Percentiles rank a stretch among this genome's conserved stretches.
Conservation (phyloP, 2,329 filamentous ascomycete species). For the Fusarium buharicum region DNA sequence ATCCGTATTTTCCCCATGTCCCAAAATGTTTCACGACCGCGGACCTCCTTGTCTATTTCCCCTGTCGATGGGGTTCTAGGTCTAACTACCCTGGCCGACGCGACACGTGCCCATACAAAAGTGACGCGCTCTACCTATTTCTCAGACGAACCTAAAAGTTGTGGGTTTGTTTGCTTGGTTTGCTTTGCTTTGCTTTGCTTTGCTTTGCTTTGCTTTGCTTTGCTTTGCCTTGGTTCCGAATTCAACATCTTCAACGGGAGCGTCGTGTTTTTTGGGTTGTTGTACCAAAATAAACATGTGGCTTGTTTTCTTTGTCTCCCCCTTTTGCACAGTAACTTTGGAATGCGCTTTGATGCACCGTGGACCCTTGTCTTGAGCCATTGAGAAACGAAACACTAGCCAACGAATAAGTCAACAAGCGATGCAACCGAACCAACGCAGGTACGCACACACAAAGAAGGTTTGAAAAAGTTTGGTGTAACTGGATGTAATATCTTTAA, state of each 20-base stretch:
- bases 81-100: conserved; percentile 3
- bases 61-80: not conserved
- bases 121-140: conserved; percentile 33
- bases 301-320: conserved; percentile 13
- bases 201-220: no score
- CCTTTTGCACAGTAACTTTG: conserved; percentile 20
- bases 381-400: conserved; percentile 40
- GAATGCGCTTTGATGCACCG: conserved; percentile 27
- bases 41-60: conserved; percentile 34
- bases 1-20: conserved; percentile 47
- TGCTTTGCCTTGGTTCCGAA: not conserved
- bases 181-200: no score
- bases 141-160: conserved; percentile 11
- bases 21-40: conserved; percentile 42
- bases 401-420: conserved; percentile 34
- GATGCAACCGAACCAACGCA: conserved; percentile 22
- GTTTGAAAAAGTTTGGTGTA: not conserved
- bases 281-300: not conserved
- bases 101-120: conserved; percentile 38
- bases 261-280: not conserved
- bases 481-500: not conserved
- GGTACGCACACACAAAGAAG: conserved; percentile 9
- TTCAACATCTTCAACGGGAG: conserved; percentile 9
- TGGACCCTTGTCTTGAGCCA: conserved; percentile 27
- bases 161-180: not conserved